Conservation (phyloP, 2,329 filamentous ascomycete species). For the Lasiodiplodia theobromae region DNA sequence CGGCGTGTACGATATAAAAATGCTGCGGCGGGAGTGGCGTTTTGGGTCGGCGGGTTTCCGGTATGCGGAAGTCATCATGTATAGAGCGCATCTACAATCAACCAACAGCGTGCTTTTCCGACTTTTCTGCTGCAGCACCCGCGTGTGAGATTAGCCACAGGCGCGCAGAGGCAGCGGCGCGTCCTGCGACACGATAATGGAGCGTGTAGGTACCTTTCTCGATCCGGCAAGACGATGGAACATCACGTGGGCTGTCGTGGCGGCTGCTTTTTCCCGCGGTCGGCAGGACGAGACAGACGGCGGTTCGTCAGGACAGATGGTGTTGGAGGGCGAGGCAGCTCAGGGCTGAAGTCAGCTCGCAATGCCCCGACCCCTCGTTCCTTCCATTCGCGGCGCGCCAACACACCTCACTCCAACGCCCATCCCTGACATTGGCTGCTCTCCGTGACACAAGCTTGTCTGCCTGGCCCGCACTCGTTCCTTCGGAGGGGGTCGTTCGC, state of each 20-base stretch:
- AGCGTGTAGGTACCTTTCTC: constrained; percentile 2
- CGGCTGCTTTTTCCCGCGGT: constrained; percentile 3
- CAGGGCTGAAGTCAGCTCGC: constrained; percentile 21
- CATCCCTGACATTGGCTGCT: constrained; percentile 28
- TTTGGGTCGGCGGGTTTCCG: not conserved
- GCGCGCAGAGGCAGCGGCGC: not conserved
- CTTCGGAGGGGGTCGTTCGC: constrained; percentile 3
- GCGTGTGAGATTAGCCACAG: not conserved
- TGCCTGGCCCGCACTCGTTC: constrained; percentile 11
- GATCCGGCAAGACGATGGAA: constrained; percentile 3
- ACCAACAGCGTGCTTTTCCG: not conserved
- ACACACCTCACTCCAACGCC: constrained; percentile 20
- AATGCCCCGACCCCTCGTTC: not conserved
- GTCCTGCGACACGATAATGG: constrained; percentile 8
- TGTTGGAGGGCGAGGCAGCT: constrained; percentile 10
- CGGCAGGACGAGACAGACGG: not conserved
- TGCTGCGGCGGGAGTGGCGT: not conserved
- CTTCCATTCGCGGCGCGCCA: constrained; percentile 27
- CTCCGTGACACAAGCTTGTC: constrained; percentile 20
- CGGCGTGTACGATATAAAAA: constrained; percentile 11
- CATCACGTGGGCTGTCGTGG: constrained; percentile 12
- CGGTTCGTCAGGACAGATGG: not conserved
- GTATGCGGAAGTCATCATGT: not conserved
- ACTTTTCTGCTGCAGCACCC: not conserved
- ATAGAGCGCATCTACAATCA: not conserved